A percentile compares a stretch with the other conserved stretches of the same genome.
These are phyloP conservation scores for Saccharomyces hybrid DNA, from an alignment of 1,139 yeast genomes.

Conservation along the genomic window DNA sequence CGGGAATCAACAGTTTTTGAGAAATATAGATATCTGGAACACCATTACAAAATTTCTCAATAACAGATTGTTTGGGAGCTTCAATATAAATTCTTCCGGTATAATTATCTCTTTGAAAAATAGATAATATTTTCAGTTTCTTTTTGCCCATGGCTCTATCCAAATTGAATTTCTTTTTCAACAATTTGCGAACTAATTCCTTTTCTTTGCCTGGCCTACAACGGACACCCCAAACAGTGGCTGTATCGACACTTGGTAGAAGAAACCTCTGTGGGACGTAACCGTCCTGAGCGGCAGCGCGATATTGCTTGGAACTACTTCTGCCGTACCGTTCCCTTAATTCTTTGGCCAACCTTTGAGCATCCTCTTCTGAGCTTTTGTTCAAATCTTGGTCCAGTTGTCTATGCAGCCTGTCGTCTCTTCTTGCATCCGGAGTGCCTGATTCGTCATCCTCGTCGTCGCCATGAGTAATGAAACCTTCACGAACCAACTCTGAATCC, in stretches of 20 bases:
- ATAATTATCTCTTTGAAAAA: constrained; percentile 90
- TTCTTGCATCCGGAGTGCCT: constrained; percentile 38
- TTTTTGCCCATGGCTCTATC: constrained; percentile 35
- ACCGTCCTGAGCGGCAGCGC: constrained; percentile 73
- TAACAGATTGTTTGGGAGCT: constrained; percentile 90
- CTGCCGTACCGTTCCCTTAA: constrained; percentile 90
- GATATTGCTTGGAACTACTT: constrained; percentile 68
- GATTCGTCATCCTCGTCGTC: constrained; percentile 62
- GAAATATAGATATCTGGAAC: constrained; percentile 69
- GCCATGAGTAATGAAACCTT: constrained; percentile 56
- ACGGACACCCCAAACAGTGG: constrained; percentile 92
- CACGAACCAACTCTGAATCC: constrained; percentile 80
- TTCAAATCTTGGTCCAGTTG: constrained; percentile 88
- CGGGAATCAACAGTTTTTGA: constrained; percentile 86
- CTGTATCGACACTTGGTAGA: constrained; percentile 93
- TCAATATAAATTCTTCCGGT: constrained; percentile 88
- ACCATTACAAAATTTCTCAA: constrained; percentile 80
- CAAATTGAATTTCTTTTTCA: constrained; percentile 60
- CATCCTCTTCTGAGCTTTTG: constrained; percentile 88
- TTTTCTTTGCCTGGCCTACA: constrained; percentile 92
- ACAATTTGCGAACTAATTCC: constrained; percentile 75
- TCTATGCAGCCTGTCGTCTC: constrained; percentile 66
- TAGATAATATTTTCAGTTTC: constrained; percentile 75
- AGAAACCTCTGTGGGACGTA: constrained; percentile 88
- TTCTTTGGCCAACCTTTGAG: constrained; percentile 87